Conservation (phyloP, 495 filamentous ascomycete genomes). For the Astrocystis sublimbata region DNA sequence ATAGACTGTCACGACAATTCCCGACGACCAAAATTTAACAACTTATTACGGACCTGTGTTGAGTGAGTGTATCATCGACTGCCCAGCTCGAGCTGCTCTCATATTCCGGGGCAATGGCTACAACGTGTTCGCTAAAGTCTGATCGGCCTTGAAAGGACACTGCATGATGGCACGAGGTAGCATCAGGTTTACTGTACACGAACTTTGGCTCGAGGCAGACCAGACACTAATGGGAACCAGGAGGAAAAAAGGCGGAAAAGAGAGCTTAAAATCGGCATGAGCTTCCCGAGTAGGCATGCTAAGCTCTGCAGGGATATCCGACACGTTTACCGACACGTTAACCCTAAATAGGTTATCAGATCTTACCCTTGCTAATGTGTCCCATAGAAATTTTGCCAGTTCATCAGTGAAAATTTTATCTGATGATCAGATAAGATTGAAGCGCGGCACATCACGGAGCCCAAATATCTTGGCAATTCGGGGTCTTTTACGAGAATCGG, state of each 20-base stretch:
- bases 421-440: conserved; percentile 55
- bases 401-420: conserved; percentile 27
- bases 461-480: conserved; percentile 8
- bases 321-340: conserved; percentile 5
- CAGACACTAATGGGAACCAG: neutral
- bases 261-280: neutral
- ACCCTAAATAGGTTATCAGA: conserved; percentile 9
- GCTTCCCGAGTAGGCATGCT: neutral
- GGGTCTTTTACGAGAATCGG: conserved; percentile 21
- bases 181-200: neutral
- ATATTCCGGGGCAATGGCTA: neutral
- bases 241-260: neutral
- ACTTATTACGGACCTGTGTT: too few relatives aligned
- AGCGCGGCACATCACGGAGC: conserved; percentile 19
- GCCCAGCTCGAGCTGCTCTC: neutral
- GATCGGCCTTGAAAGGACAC: neutral
- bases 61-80: neutral
- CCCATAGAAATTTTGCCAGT: conserved; percentile 7
- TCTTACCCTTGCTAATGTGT: conserved; percentile 4
- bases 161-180: neutral
- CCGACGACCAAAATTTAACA: neutral
- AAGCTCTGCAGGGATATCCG: neutral
- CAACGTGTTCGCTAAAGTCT: neutral
- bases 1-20: neutral
- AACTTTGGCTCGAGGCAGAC: neutral